Base-by-base conservation (phyloP, 192 early-diverging fungal species). In the Coemansia sp. region DNA sequence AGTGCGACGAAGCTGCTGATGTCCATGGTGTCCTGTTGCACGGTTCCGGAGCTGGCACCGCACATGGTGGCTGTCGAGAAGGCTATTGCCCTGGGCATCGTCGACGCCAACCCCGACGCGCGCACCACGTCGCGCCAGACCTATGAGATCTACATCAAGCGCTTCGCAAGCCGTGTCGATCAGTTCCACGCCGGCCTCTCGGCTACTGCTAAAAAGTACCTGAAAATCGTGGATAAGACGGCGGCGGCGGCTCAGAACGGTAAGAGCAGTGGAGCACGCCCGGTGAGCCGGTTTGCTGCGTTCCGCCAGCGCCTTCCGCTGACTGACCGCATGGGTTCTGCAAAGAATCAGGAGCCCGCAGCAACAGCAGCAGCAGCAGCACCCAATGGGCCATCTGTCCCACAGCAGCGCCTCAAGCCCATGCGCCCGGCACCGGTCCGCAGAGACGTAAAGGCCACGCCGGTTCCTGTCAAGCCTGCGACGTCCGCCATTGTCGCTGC, bases 1-100 rank as follows among this genome's bases (percentile, higher is more conserved):
- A 79, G 84, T 46, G 87, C 87, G 10, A 71, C 87, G 7, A 89
- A 90, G 57, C 86, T 84, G 67, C 60, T 87, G 6, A 71, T 86
- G 49, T 72, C 77, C 18, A 82, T 83, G 53, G 65, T 91, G 18
- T 76, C 72, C 56, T 76, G 79, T 61, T 81, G 79, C 65, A 81
- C 79, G 0, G 79, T 72, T 4, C 72, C 79, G 7, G 79, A 81
- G 70, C 73, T 81, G 16, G 66, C 65, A 4, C 73, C 74, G 26
- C 69, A 76, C 26, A 26, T 81, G 70, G 61, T 63, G 0, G 6
- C 59, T 8, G 74, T 81, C 21, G 79, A 81, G 43, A 67, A 66
- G 42, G 79, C 79, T 2, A 81, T 81, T 59, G 69, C 74, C 6
- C 30, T 51, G 0, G 72, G 79, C 20, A 66, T 76, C 7, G 73